phyloP scores from a whole-genome alignment of 2,329 filamentous ascomycete genomes.

The Scedosporium dehoogii region DNA sequence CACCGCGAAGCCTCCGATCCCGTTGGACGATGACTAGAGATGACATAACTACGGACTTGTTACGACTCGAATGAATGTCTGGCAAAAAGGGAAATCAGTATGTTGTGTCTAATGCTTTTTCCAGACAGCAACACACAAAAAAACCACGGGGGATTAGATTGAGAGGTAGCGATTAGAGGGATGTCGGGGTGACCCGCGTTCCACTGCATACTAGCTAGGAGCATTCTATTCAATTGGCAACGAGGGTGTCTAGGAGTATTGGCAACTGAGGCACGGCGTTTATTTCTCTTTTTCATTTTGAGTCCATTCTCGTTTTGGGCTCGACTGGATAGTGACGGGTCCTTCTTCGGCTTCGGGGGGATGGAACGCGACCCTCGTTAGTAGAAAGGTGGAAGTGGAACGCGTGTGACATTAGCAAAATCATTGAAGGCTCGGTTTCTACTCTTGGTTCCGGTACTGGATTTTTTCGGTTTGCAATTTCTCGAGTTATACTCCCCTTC shows the following conservation, averaged over 20 bases:
- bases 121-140: neutral
- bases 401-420: neutral
- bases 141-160: slow-evolving; percentile 10
- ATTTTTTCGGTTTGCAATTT: neutral
- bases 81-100: neutral
- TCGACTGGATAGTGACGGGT: neutral
- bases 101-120: neutral
- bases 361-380: too few species aligned
- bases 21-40: neutral
- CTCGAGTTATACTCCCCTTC: neutral
- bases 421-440: neutral
- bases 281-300: slow-evolving; percentile 6
- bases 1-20: neutral
- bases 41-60: neutral
- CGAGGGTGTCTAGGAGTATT: neutral
- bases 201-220: neutral
- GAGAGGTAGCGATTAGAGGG: slow-evolving; percentile 4
- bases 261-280: slow-evolving; percentile 2
- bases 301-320: neutral
- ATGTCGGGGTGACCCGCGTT: slow-evolving; percentile 6
- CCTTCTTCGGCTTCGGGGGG: too few species aligned
- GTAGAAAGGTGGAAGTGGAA: too few species aligned
- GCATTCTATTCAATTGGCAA: neutral
- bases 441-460: neutral
- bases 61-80: neutral